Conservation (phyloP, 805 yeast genomes). For the Priceomyces melissophilus region DNA sequence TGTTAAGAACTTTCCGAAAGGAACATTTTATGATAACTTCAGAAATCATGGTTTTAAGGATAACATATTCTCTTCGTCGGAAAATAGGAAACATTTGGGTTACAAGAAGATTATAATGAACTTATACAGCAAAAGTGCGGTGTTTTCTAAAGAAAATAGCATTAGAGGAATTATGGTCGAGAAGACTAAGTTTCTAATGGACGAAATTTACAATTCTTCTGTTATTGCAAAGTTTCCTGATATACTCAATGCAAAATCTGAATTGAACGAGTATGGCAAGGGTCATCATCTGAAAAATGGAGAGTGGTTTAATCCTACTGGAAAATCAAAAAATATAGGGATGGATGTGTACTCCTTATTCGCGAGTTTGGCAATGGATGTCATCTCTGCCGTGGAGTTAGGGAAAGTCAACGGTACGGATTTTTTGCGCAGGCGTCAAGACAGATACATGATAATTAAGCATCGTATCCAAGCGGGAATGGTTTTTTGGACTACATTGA, state of each 20-base stretch:
- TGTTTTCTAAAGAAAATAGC: slow-evolving; percentile 28
- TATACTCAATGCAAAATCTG: slow-evolving; percentile 28
- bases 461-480: slow-evolving; percentile 50
- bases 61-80: slow-evolving; percentile 58
- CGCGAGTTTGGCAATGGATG: slow-evolving; percentile 71
- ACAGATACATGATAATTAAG: slow-evolving; percentile 40
- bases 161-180: slow-evolving; percentile 23
- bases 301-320: slow-evolving; percentile 27
- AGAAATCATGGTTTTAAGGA: slow-evolving; percentile 49
- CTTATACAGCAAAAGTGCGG: slow-evolving; percentile 33
- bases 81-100: slow-evolving; percentile 43
- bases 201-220: slow-evolving; percentile 23
- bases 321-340: slow-evolving; percentile 29
- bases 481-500: slow-evolving; percentile 63
- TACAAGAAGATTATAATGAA: slow-evolving; percentile 30
- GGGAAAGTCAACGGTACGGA: slow-evolving; percentile 49
- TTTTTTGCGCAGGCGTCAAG: slow-evolving; percentile 37
- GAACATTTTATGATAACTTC: slow-evolving; percentile 57
- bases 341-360: slow-evolving; percentile 60
- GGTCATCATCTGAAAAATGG: slow-evolving; percentile 23
- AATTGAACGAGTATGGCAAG: slow-evolving; percentile 31
- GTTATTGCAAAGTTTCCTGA: slow-evolving; percentile 33
- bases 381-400: slow-evolving; percentile 56
- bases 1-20: slow-evolving; percentile 52
- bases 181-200: slow-evolving; percentile 24